Percentiles rank a stretch among this genome's conserved stretches.
These are phyloP conservation scores for Cryptococcus sp. DNA, from an alignment of 1,284 basidiomycete genomes.

Conservation along the genomic window DNA sequence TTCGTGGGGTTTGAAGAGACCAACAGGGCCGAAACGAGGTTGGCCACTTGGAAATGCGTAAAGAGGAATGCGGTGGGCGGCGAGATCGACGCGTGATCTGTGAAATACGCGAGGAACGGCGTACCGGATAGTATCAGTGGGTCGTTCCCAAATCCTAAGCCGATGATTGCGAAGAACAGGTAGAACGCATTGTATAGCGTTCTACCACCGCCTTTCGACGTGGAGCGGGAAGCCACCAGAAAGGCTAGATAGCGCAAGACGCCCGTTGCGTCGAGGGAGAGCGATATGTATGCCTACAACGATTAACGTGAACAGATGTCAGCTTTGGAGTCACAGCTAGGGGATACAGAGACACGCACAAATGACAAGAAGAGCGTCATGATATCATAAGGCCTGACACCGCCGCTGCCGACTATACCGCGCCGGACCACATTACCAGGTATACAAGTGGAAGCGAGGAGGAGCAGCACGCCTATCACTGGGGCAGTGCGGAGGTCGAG, in stretches of 20 bases:
- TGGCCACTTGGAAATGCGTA: slow-evolving; percentile 72
- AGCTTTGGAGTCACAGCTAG: not conserved
- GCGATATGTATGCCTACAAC: slow-evolving; percentile 80
- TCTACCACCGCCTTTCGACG: slow-evolving; percentile 61
- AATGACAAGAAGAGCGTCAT: slow-evolving; percentile 88
- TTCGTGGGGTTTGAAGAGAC: slow-evolving; percentile 58
- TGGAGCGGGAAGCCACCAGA: slow-evolving; percentile 77
- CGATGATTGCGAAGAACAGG: slow-evolving; percentile 73
- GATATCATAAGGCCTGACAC: slow-evolving; percentile 88
- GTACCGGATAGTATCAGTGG: slow-evolving; percentile 79
- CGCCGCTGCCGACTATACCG: slow-evolving; percentile 67
- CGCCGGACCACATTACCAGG: slow-evolving; percentile 64
- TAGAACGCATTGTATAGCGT: slow-evolving; percentile 78
- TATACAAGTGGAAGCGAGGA: slow-evolving; percentile 75
- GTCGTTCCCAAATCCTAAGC: slow-evolving; percentile 85
- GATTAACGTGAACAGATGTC: not conserved
- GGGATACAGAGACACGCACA: slow-evolving; percentile 46
- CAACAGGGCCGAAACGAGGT: slow-evolving; percentile 63
- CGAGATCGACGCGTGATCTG: slow-evolving; percentile 64
- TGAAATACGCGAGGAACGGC: slow-evolving; percentile 82
- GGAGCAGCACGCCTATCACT: slow-evolving; percentile 71
- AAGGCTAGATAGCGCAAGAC: slow-evolving; percentile 83
- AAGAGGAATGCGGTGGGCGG: slow-evolving; percentile 68
- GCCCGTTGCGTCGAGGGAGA: slow-evolving; percentile 84
- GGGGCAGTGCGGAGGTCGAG: slow-evolving; percentile 75